phyloP scores from a whole-genome alignment of 768 basidiomycete genomes.

The Leucosporidium creatinivorum region DNA sequence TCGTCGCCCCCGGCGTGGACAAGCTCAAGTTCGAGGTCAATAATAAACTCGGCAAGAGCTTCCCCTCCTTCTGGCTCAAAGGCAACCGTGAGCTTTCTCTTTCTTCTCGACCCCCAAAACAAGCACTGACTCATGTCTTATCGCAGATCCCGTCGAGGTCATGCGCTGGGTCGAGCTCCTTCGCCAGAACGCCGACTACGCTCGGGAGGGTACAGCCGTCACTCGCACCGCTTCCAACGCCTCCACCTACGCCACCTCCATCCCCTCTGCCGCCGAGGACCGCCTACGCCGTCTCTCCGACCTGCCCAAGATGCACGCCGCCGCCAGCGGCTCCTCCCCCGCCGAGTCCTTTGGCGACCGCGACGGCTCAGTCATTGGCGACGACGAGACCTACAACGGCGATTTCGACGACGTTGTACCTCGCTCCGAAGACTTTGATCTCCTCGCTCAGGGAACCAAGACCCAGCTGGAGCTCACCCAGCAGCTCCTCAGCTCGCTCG shows the following conservation, averaged over 20 bases:
- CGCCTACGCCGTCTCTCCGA: background rate
- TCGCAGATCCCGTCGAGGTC: slow-evolving; percentile 71
- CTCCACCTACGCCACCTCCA: slow-evolving; percentile 9
- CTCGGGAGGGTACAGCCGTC: background rate
- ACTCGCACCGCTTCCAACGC: background rate
- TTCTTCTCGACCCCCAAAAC: no score
- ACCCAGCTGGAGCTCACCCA: slow-evolving; percentile 70
- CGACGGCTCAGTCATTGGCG: slow-evolving; percentile 18
- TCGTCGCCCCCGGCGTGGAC: slow-evolving; percentile 49
- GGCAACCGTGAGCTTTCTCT: slow-evolving; percentile 36
- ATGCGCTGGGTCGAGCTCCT: slow-evolving; percentile 78
- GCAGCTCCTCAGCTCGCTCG: slow-evolving; percentile 55
- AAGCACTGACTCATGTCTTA: background rate
- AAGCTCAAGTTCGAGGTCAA: slow-evolving; percentile 77
- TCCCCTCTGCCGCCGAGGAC: background rate
- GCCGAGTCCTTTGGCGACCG: slow-evolving; percentile 18
- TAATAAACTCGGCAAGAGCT: slow-evolving; percentile 39
- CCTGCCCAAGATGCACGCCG: background rate
- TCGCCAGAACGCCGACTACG: slow-evolving; percentile 59
- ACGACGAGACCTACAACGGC: slow-evolving; percentile 27
- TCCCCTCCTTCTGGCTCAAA: slow-evolving; percentile 36
- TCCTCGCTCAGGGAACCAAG: slow-evolving; percentile 41
- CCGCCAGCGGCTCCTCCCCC: background rate
- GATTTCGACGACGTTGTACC: slow-evolving; percentile 16
- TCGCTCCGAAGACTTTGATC: slow-evolving; percentile 35